phyloP scores from a whole-genome alignment of 2,329 filamentous ascomycete species.

The Cercospora brassicicola region DNA sequence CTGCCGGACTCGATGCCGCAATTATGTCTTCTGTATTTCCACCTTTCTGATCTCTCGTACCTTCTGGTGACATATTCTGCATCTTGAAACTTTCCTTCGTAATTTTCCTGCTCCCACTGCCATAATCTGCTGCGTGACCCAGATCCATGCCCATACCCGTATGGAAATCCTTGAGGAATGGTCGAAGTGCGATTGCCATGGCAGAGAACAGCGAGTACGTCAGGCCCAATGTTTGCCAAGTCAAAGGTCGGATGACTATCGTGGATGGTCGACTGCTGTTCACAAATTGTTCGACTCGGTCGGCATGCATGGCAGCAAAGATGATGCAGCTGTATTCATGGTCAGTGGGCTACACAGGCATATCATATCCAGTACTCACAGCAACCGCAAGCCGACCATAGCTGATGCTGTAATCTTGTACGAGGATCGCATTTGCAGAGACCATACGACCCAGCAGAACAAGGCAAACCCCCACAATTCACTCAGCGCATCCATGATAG shows the following conservation, averaged over 20 bases:
- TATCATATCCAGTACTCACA: slow-evolving; percentile 4
- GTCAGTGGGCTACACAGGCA: background rate
- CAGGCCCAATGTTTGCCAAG: slow-evolving; percentile 20
- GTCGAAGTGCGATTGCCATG: slow-evolving; percentile 21
- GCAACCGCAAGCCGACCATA: slow-evolving; percentile 16
- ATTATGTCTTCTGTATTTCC: background rate
- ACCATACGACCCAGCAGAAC: slow-evolving; percentile 19
- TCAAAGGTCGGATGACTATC: slow-evolving; percentile 13
- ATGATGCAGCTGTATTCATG: background rate
- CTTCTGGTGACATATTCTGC: slow-evolving; percentile 12
- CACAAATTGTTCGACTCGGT: background rate
- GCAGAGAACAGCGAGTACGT: slow-evolving; percentile 20
- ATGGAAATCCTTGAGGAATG: slow-evolving; percentile 23
- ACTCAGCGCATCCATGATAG: slow-evolving; percentile 16
- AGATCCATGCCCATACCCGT: slow-evolving; percentile 23
- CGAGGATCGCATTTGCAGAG: slow-evolving; percentile 15
- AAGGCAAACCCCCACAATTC: slow-evolving; percentile 19
- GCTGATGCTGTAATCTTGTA: slow-evolving; percentile 21
- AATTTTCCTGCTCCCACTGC: slow-evolving; percentile 7
- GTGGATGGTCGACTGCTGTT: slow-evolving; percentile 3
- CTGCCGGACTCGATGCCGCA: background rate
- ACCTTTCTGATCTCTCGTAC: slow-evolving; percentile 2
- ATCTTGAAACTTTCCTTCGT: slow-evolving; percentile 12
- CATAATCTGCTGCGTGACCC: slow-evolving; percentile 12
- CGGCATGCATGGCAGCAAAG: slow-evolving; percentile 2